These are phyloP conservation scores for Botryotinia calthae DNA, from an alignment of 2,329 filamentous ascomycete species.

Conservation along the genomic window DNA sequence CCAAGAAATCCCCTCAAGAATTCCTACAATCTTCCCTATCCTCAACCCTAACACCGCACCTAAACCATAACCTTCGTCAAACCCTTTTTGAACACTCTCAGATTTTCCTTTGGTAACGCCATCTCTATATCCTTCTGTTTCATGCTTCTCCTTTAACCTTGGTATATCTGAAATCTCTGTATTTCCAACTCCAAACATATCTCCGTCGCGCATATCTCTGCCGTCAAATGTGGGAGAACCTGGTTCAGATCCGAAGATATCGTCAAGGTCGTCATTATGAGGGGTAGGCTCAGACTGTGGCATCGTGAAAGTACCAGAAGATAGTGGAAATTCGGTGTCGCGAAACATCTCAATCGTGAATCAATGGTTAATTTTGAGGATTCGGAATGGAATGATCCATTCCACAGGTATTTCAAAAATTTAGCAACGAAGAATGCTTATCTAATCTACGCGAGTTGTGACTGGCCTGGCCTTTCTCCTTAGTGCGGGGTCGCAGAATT, in stretches of 20 bases:
- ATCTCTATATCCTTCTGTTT: conserved; percentile 84
- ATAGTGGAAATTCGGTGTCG: conserved; percentile 11
- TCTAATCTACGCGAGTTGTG: conserved; percentile 2
- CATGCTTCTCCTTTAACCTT: conserved; percentile 37
- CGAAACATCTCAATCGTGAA: conserved; percentile 13
- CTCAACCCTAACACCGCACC: conserved; percentile 76
- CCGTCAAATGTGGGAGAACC: conserved; percentile 30
- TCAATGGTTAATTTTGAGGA: neutral
- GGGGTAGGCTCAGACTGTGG: neutral
- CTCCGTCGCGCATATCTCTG: neutral
- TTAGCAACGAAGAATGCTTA: conserved; percentile 2
- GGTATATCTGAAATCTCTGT: conserved; percentile 37
- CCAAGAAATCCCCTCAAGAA: conserved; percentile 67
- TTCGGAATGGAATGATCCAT: neutral
- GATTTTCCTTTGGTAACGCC: conserved; percentile 76
- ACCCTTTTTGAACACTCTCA: conserved; percentile 75
- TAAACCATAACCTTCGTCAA: conserved; percentile 85
- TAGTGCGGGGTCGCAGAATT: neutral
- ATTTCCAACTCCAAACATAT: conserved; percentile 25
- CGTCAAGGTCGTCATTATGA: conserved; percentile 35
- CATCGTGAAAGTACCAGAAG: neutral
- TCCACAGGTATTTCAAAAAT: neutral
- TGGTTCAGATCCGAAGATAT: conserved; percentile 38
- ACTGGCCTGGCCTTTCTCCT: neutral
- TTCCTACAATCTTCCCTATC: conserved; percentile 72